phyloP scores from a whole-genome alignment of 352 stramenopile genomes.

The Blastocystis sp. region DNA sequence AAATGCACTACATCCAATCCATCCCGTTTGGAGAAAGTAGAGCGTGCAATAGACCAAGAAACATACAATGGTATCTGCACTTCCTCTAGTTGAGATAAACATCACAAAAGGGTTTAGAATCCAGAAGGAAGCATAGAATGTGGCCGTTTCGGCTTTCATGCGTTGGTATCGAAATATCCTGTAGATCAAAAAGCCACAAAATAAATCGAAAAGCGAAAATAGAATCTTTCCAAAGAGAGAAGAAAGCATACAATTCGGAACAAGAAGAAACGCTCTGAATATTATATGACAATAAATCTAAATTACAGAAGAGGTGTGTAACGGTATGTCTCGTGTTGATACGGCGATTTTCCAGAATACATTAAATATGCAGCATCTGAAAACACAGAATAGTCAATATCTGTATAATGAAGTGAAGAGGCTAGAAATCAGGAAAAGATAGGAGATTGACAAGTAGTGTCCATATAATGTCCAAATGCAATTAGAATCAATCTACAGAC shows the following conservation, averaged over 20 bases:
- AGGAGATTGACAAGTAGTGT: not conserved
- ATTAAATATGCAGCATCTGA: not conserved
- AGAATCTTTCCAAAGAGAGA: not conserved
- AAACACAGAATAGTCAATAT: conserved; percentile 32
- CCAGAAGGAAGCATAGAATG: not conserved
- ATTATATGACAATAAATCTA: not conserved
- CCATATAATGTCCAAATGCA: not conserved
- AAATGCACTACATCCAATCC: not conserved
- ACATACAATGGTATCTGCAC: not conserved
- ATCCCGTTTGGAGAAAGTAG: not conserved
- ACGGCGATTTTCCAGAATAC: not conserved
- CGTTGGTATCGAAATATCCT: not conserved
- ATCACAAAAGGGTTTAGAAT: conserved; percentile 32
- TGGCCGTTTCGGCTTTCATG: not conserved
- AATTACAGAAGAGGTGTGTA: conserved; percentile 12
- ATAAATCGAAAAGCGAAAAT: not conserved
- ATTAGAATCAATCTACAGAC: not conserved
- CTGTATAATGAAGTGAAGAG: conserved; percentile 6
- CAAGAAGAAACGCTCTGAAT: not conserved
- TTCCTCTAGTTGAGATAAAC: not conserved
- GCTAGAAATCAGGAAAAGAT: too few species aligned
- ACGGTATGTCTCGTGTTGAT: not conserved
- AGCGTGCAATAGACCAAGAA: not conserved
- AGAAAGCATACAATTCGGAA: conserved; percentile 22
- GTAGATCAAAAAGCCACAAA: conserved; percentile 1